These are phyloP conservation scores for Colletotrichum acutatum DNA, from an alignment of 2,329 filamentous ascomycete species.

Conservation along the genomic window DNA sequence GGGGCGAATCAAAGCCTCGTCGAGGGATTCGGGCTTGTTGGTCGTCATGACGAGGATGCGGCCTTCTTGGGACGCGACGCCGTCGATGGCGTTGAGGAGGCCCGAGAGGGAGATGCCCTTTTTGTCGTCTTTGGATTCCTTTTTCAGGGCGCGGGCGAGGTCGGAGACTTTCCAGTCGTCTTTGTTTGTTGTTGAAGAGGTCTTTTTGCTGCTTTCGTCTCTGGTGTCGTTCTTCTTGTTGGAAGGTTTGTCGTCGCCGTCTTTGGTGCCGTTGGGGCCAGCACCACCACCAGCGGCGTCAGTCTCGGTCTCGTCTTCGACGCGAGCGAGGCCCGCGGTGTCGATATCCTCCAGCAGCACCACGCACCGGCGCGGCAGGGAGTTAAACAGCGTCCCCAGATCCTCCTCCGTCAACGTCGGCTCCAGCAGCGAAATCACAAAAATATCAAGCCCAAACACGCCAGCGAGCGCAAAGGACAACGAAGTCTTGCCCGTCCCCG, in stretches of 20 bases:
- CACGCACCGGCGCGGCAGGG: conserved; percentile 71
- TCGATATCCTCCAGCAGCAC: conserved; percentile 78
- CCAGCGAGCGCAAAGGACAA: conserved; percentile 74
- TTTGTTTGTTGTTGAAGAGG: conserved; percentile 1
- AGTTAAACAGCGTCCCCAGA: conserved; percentile 67
- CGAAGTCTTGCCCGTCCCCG: conserved; percentile 79
- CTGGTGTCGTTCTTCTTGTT: conserved; percentile 18
- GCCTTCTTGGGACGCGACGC: conserved; percentile 82
- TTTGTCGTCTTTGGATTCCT: conserved; percentile 48
- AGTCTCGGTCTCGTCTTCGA: conserved; percentile 42
- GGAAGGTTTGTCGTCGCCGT: neutral
- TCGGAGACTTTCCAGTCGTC: conserved; percentile 52
- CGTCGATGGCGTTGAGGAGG: conserved; percentile 85
- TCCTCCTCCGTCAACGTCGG: conserved; percentile 71
- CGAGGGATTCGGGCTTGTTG: conserved; percentile 78
- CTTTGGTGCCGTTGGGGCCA: neutral
- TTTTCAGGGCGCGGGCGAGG: conserved; percentile 56
- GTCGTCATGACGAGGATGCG: conserved; percentile 86
- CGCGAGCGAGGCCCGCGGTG: conserved; percentile 67
- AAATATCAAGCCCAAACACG: conserved; percentile 74
- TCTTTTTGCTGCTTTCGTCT: conserved; percentile 36
- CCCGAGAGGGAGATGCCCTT: conserved; percentile 79
- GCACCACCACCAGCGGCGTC: conserved; percentile 27
- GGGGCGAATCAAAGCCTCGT: conserved; percentile 78
- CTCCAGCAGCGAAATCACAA: conserved; percentile 68